These are phyloP conservation scores for Prosopis cineraria DNA, from an alignment of 306 rosid genomes.

Conservation along the genomic window DNA sequence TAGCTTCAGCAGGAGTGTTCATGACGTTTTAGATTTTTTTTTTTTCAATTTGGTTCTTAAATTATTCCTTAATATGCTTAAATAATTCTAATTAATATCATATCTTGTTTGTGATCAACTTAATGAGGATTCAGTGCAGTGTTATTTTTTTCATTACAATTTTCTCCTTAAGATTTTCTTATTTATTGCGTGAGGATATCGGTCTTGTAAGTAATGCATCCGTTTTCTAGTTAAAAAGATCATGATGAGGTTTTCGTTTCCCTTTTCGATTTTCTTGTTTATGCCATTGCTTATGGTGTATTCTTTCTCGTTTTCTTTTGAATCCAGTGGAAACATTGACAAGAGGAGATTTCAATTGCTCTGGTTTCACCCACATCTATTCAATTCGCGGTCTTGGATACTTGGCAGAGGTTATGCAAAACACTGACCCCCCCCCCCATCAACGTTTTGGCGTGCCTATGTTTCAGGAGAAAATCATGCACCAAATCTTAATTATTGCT, in stretches of 20 bases:
- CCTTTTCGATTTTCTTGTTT: conserved; percentile 15
- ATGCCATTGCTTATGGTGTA: conserved; percentile 43
- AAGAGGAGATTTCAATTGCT: conserved; percentile 42
- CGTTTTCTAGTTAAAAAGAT: conserved; percentile 16
- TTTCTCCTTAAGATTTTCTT: conserved; percentile 12
- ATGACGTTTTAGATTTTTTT: background rate
- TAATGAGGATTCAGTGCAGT: conserved; percentile 11
- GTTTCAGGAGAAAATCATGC: conserved; percentile 34
- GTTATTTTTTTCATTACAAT: background rate
- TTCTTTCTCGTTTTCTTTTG: conserved; percentile 41
- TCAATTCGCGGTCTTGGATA: conserved; percentile 45
- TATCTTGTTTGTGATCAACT: conserved; percentile 15
- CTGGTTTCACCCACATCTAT: conserved; percentile 44
- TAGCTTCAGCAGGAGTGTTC: conserved; percentile 28
- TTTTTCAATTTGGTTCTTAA: background rate
- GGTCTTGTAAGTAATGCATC: conserved; percentile 10
- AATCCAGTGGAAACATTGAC: conserved; percentile 49
- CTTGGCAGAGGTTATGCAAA: conserved; percentile 41
- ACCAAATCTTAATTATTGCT: conserved; percentile 27
- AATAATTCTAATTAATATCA: conserved; percentile 8
- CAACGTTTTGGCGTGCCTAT: conserved; percentile 30
- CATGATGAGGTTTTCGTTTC: conserved; percentile 29
- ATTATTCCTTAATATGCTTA: background rate
- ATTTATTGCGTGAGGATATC: background rate
- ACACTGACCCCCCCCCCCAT: background rate